Base-by-base conservation (phyloP, 2,329 filamentous ascomycete genomes). In the Talaromyces sp. region DNA sequence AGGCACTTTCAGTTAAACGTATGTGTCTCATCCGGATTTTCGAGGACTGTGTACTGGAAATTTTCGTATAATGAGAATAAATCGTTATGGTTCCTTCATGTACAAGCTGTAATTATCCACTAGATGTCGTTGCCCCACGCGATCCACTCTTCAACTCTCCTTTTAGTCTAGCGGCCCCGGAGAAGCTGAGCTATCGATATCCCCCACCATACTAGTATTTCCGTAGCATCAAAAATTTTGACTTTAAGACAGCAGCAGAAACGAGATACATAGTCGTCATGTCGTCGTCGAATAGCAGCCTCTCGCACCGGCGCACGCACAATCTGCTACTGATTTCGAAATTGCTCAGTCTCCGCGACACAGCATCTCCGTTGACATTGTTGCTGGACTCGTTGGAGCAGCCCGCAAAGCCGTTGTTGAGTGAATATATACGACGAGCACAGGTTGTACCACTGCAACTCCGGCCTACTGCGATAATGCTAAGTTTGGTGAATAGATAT, bases 311-410 rank as follows among this genome's bases (percentile, higher is more conserved):
- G 35, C 87, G 92, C 69, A 93, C 92, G 22, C 93, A 97, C 78
- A 93, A 93, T 75, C 80, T 96, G 24, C 86, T 96, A 2, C 83
- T 96, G 2, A 88, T 97, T 63, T 91, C 93, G 68, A 93, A 92
- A 73, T 82, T 97, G 1, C 83, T 97, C 68, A 91, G 89, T 73
- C 82, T 92, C 64, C 86, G 92, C 68, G 90, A 95, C 76, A 88
- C 87, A 64, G 88, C 90, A 14, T 96, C 92, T 58, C 94, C 94
- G 2, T 87, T 98, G 72, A 97, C 93, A 0, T 82, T 98, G 31
- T 79, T 97, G 3, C 83, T 97, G 64, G 94, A 98, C 77, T 91
- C 85, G 39, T 82, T 97, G 35, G 92, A 96, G 79, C 93, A 97
- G 78, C 87, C 89, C 31, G 91, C 88, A 7, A 84, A 82, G 35